phyloP scores from a whole-genome alignment of 1,284 basidiomycete species.

The Leccinum angustisporum region DNA sequence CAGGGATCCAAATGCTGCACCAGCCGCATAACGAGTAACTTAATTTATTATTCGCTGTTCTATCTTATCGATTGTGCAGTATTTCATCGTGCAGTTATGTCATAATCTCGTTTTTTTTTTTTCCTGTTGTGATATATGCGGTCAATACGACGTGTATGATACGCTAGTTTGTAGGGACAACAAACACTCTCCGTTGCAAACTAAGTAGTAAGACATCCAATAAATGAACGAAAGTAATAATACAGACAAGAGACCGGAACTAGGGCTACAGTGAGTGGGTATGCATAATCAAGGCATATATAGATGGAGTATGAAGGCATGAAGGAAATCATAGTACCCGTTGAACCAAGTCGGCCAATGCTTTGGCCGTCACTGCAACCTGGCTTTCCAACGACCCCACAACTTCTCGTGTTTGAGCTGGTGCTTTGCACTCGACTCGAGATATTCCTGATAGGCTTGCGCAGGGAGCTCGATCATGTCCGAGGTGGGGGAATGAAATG shows the following conservation, averaged over 20 bases:
- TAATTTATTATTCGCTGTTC: constrained; percentile 25
- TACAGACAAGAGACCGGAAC: constrained; percentile 16
- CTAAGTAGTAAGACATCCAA: constrained; percentile 12
- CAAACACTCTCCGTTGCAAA: neutral
- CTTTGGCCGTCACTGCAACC: constrained; percentile 22
- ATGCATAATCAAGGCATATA: constrained; percentile 10
- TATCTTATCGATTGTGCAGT: constrained; percentile 13
- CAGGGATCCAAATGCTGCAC: constrained; percentile 65
- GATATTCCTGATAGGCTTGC: constrained; percentile 54
- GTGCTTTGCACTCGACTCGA: constrained; percentile 48
- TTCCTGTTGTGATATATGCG: neutral
- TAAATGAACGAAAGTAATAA: constrained; percentile 24
- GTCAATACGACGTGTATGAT: neutral
- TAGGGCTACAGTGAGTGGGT: constrained; percentile 30
- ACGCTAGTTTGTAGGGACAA: neutral
- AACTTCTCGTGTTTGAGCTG: constrained; percentile 52
- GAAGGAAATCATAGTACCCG: neutral
- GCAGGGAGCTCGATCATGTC: constrained; percentile 64
- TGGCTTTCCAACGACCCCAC: constrained; percentile 49
- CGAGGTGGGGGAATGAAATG: constrained; percentile 39
- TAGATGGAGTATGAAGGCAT: constrained; percentile 6
- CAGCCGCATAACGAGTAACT: constrained; percentile 43
- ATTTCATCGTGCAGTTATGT: constrained; percentile 11
- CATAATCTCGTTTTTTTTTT: constrained; percentile 7
- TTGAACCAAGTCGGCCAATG: neutral